Evolutionary conservation across 345 rosid species (phyloP), one percentile per base, ranked within the genome.

Genomic region (Hypericum androsaemum): DNA sequence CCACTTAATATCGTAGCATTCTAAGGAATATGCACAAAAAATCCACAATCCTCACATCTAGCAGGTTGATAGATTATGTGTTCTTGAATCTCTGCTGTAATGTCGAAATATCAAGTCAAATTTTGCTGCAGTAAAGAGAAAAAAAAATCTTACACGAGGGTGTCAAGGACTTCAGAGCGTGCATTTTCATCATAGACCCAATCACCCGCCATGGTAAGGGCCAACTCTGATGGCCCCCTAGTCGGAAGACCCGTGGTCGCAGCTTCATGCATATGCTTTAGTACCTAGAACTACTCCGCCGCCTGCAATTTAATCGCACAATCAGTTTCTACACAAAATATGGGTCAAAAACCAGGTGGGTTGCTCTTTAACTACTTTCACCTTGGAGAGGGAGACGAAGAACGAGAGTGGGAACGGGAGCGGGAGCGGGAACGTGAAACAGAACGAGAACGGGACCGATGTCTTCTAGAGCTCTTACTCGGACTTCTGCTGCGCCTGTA

Each of bases 321-420:
- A 63, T 64, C 56, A 66, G 74, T 39, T 37, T 37, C 15, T 43
- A 35, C 10, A 13, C 32, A 6, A 14, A 15, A 39, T 10, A 8
- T 37, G 3, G 47, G 8, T 5, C 10, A 6, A 54, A 47, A 46
- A 53, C 2, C 51, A 9, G 42, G 46, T 16, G 32, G 8, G 8
- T 8, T 13, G 28, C 15, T 12, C 8, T 6, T n/a, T 6, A 14
- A 41, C 8, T 12, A 12, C 5, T 14, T 50, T 65, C 51, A 82
- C 96, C 95, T 84, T n/a, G 95, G 95, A 6, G 95, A 83, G 57
- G 7, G 64, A 9, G 86, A 77, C 32, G 39, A 64, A 0, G 83
- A 73, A 7, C 60, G 80, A 5, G 75, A 61, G 0, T n/a, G 47
- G 2, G 73, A 72, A 6, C 14, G 67, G 11, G 82, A 71, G 12